Evolutionary conservation across 306 rosid species (phyloP).

Genomic region (Begonia masoniana): DNA sequence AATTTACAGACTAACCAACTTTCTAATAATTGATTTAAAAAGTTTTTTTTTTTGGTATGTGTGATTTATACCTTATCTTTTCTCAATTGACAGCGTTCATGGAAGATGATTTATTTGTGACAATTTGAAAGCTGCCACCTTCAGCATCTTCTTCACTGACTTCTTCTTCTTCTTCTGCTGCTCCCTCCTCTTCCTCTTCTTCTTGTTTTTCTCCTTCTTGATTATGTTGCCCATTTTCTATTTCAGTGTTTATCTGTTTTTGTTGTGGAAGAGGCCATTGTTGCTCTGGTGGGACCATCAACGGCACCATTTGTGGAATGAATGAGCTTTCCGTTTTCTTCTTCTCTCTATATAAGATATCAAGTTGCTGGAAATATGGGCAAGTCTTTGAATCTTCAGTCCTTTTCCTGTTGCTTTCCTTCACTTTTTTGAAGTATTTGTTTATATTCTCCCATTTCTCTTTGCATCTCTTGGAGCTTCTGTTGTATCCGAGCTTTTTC

Average conservation of each 20-base stretch:
- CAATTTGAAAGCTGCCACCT: not conserved
- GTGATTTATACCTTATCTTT: not conserved
- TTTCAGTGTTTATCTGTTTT: not conserved
- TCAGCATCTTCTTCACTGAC: not conserved
- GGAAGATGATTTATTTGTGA: not conserved
- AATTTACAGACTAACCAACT: not conserved
- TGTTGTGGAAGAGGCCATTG: slow-evolving; percentile 69
- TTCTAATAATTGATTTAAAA: not conserved
- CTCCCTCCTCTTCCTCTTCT: not conserved
- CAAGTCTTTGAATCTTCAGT: slow-evolving; percentile 89
- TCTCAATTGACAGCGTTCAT: not conserved
- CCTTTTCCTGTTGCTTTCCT: slow-evolving; percentile 76
- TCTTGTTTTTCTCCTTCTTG: not conserved
- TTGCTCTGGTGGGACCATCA: slow-evolving; percentile 91
- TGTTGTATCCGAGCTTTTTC: slow-evolving; percentile 57
- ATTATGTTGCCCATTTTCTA: not conserved
- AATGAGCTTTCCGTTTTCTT: slow-evolving; percentile 24
- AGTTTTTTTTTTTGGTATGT: not conserved
- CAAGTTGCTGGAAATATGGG: slow-evolving; percentile 67
- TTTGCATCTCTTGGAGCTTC: slow-evolving; percentile 76
- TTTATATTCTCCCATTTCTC: slow-evolving; percentile 98
- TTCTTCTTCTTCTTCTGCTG: not conserved
- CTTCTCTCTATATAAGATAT: slow-evolving; percentile 53
- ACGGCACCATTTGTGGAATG: slow-evolving; percentile 24
- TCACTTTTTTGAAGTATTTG: slow-evolving; percentile 95